These are phyloP conservation scores for Paramecium tetraurelia DNA, from an alignment of 73 alveolate genomes.

Conservation along the genomic window DNA sequence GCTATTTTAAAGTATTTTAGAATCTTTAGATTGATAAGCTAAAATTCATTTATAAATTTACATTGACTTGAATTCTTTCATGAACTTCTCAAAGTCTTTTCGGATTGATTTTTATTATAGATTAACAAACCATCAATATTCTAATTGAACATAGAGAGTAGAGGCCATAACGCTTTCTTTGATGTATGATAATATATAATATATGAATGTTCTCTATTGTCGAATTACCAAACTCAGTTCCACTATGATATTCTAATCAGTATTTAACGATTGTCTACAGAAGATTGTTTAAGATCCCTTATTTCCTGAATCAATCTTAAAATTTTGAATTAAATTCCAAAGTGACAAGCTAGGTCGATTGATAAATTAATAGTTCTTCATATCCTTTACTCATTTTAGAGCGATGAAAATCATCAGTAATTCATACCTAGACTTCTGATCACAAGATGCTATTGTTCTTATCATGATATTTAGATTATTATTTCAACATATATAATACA, in stretches of 20 bases:
- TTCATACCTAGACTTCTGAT: not conserved
- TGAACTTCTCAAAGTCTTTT: not conserved
- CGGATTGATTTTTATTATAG: not conserved
- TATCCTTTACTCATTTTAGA: not conserved
- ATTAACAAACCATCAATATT: not conserved
- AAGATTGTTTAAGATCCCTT: not conserved
- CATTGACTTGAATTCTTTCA: not conserved
- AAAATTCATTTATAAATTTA: conserved; percentile 18
- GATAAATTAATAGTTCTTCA: not conserved
- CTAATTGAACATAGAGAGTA: not conserved
- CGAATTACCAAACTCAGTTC: not conserved
- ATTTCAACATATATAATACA: not conserved
- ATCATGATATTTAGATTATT: not conserved
- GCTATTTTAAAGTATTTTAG: not conserved
- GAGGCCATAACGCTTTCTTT: conserved; percentile 42
- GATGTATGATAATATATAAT: conserved; percentile 12
- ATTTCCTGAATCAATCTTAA: not conserved
- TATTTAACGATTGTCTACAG: not conserved
- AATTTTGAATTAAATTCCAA: not conserved
- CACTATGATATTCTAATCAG: not conserved
- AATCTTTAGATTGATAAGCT: not conserved
- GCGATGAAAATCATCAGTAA: not conserved
- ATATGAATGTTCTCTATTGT: not conserved
- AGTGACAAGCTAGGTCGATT: not conserved
- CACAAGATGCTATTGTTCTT: not conserved